Evolutionary conservation across 805 yeast species (phyloP), one percentile per base, ranked within the genome.

Genomic region (Babjeviella inositovora): DNA sequence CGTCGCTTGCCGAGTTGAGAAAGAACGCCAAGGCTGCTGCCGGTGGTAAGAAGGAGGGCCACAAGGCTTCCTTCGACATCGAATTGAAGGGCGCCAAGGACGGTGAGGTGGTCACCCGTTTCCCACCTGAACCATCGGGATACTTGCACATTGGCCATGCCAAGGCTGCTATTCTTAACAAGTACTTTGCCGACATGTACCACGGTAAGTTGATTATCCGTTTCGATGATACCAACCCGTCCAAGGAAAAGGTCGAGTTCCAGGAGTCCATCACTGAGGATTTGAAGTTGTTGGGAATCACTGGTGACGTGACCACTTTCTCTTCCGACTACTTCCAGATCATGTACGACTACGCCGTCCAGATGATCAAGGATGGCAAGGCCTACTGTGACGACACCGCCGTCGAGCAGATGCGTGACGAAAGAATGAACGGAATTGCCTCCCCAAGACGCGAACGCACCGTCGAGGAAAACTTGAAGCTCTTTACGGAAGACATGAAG

Each of bases 121-220:
- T 90, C 71, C 98, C 94, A 24, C 99, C 99, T 34, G 99, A 90
- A 60, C 99, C 99, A 30, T 80, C 93, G 56, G 99, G 99, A 57
- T 90, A 85, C 53, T 66, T 90, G 53, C 99, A 90, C 55, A 90
- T 90, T 54, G 99, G 99, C 37, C 99, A 90, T 47, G 98, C 94
- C 30, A 90, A 90, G 55, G 98, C 98, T 31, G 99, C 99, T 26
- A 63, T 90, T 28, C 66, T 90, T 47, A 90, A 90, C 59, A 90
- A 90, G 54, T 87, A 85, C 58, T 87, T 90, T 57, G 98, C 99
- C 23, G 74, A 81, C 39, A 76, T 70, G 44, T 90, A 87, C 64
- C 77, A 90, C 43, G 99, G 99, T 48, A 90, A 90, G 55, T 69
- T 90, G 48, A 84, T 90, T 43, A 75, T 90, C 43, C 73, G 99